Percentiles rank a stretch among this genome's conserved stretches.
Conservation (phyloP, 192 early-diverging fungal species). For the Geosiphon pyriformis region DNA sequence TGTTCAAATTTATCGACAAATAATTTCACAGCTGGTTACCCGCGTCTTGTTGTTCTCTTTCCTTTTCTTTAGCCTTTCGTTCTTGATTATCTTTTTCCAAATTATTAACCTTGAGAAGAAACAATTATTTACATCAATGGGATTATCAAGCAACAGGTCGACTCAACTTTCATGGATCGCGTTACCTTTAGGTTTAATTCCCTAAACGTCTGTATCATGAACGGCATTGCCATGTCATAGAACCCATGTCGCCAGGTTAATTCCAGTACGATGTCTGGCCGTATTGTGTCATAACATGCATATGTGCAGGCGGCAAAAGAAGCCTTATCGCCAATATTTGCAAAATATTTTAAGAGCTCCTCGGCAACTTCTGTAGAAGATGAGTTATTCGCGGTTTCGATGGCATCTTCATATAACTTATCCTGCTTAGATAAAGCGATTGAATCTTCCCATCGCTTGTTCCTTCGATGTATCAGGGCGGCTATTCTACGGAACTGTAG, state of each 20-base stretch:
- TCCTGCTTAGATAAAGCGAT: slow-evolving; percentile 95
- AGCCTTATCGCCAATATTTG: slow-evolving; percentile 83
- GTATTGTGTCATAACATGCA: slow-evolving; percentile 91
- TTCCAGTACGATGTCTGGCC: slow-evolving; percentile 93
- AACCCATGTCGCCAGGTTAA: slow-evolving; percentile 84
- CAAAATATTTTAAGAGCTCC: slow-evolving; percentile 93
- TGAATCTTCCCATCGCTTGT: slow-evolving; percentile 95
- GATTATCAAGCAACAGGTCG: not conserved
- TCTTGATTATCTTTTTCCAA: slow-evolving; percentile 55
- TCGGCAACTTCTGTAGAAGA: slow-evolving; percentile 84
- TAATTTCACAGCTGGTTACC: slow-evolving; percentile 27
- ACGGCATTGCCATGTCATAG: slow-evolving; percentile 96
- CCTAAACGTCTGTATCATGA: slow-evolving; percentile 86
- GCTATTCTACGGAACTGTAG: slow-evolving; percentile 98
- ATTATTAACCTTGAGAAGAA: slow-evolving; percentile 31
- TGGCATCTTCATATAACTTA: slow-evolving; percentile 95
- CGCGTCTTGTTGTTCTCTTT: slow-evolving; percentile 29
- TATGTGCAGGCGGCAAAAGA: slow-evolving; percentile 92
- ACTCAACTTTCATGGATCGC: not conserved
- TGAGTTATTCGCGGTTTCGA: slow-evolving; percentile 96
- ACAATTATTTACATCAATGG: not conserved
- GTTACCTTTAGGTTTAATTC: slow-evolving; percentile 84
- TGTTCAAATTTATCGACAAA: not conserved
- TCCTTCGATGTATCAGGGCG: slow-evolving; percentile 92
- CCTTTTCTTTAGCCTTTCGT: slow-evolving; percentile 51